Evolutionary conservation across 441 rosid species (phyloP).

Genomic region (Dalechampia spathulata): DNA sequence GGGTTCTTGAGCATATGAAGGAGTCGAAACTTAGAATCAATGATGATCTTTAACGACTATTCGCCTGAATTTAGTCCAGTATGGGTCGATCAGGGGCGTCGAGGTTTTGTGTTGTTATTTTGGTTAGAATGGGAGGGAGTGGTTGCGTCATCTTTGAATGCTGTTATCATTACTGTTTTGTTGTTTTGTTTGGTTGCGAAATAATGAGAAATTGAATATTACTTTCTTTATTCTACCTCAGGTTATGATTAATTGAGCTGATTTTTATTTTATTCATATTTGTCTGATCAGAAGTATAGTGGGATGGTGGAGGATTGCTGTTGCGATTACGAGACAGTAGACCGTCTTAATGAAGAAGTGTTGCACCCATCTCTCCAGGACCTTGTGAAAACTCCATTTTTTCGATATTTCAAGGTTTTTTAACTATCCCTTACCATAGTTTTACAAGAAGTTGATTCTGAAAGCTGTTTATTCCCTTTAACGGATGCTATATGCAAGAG

Average conservation of each 20-base stretch:
- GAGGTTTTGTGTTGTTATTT: too few species aligned
- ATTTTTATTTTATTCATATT: neutral
- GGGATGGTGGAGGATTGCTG: conserved; percentile 89
- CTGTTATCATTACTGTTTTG: neutral
- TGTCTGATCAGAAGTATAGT: conserved; percentile 32
- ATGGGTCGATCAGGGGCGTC: neutral
- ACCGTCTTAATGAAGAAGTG: conserved; percentile 52
- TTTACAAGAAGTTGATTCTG: neutral
- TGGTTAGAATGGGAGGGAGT: neutral
- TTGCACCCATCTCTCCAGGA: conserved; percentile 73
- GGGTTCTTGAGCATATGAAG: too few species aligned
- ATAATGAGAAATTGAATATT: neutral
- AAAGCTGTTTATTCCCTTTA: neutral
- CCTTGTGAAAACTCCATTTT: conserved; percentile 74
- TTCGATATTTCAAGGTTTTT: conserved; percentile 77
- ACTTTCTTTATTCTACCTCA: neutral
- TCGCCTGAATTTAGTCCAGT: neutral
- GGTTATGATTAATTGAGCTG: neutral
- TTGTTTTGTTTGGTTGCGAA: neutral
- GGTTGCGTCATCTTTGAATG: neutral
- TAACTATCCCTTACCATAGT: neutral
- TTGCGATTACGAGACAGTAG: conserved; percentile 81
- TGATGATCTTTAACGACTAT: too few species aligned
- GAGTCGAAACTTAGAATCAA: too few species aligned
- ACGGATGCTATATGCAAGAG: neutral